Conservation (phyloP, 108 stramenopile genomes). For the Pseudonitzschia multiseries region DNA sequence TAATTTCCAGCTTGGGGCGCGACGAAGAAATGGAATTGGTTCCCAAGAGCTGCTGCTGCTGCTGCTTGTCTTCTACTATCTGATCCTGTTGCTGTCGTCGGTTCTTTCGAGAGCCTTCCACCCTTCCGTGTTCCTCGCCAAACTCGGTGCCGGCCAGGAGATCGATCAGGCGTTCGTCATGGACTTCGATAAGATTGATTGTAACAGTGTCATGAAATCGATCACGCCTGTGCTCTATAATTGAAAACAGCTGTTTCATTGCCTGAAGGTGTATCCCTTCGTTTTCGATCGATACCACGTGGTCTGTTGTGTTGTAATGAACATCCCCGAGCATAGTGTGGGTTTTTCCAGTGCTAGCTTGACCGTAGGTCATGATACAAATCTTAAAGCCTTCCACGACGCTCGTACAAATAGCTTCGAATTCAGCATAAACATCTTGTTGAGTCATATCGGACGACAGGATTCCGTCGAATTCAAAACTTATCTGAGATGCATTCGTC, state of each 20-base stretch:
- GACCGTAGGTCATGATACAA: constrained; percentile 95
- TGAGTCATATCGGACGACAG: constrained; percentile 72
- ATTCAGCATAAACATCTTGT: constrained; percentile 85
- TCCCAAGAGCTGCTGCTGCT: neutral
- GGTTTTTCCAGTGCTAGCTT: constrained; percentile 91
- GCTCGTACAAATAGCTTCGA: constrained; percentile 84
- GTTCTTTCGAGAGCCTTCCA: constrained; percentile 34
- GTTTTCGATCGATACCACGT: constrained; percentile 37
- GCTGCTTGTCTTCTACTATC: neutral
- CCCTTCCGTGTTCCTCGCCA: constrained; percentile 61
- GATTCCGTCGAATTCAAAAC: constrained; percentile 91
- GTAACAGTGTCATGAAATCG: constrained; percentile 72
- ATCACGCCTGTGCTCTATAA: constrained; percentile 64
- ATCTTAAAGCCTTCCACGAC: constrained; percentile 95
- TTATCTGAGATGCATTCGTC: constrained; percentile 36
- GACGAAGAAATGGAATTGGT: constrained; percentile 22
- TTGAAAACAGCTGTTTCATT: constrained; percentile 63
- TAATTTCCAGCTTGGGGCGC: constrained; percentile 66
- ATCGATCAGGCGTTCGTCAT: constrained; percentile 74
- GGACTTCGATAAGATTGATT: constrained; percentile 72
- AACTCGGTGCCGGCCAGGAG: constrained; percentile 62
- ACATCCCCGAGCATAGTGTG: constrained; percentile 86
- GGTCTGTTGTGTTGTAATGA: constrained; percentile 1
- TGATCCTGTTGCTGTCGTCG: neutral
- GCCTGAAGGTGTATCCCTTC: constrained; percentile 71